Evolutionary conservation across 441 rosid genomes (phyloP).

Genomic region (Isatis lusitanica): DNA sequence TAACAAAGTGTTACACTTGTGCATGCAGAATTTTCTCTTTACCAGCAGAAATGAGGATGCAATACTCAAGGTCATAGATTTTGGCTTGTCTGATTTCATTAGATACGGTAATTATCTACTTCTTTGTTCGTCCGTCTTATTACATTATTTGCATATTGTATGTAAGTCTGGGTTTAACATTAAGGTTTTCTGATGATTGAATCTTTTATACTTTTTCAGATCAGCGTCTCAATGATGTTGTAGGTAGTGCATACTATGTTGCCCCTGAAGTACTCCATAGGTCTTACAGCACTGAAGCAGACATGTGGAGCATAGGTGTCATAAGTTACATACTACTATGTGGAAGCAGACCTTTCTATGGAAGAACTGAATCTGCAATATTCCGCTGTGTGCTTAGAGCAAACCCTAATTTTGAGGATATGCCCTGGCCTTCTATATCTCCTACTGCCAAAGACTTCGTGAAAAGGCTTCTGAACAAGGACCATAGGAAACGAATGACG

Average conservation of each 20-base stretch:
- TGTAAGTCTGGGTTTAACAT: neutral
- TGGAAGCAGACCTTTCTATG: constrained; percentile 75
- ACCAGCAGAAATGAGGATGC: constrained; percentile 59
- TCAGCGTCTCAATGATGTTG: constrained; percentile 66
- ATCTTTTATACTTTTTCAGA: constrained; percentile 37
- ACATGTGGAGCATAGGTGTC: constrained; percentile 75
- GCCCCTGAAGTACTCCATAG: constrained; percentile 75
- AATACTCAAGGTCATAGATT: constrained; percentile 64
- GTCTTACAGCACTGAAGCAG: constrained; percentile 67
- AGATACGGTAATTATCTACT: constrained; percentile 49
- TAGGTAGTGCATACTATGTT: constrained; percentile 73
- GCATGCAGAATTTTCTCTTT: constrained; percentile 64
- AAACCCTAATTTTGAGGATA: constrained; percentile 61
- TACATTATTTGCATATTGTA: neutral
- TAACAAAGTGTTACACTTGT: constrained; percentile 19
- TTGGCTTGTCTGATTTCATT: constrained; percentile 66
- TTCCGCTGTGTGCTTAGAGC: constrained; percentile 71
- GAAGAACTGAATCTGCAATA: constrained; percentile 69
- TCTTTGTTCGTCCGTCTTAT: constrained; percentile 5
- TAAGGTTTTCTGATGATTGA: neutral
- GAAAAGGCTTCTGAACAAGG: constrained; percentile 64
- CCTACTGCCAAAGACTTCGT: constrained; percentile 63
- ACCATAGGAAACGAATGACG: constrained; percentile 73
- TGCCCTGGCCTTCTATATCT: constrained; percentile 68
- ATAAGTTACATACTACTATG: constrained; percentile 64